Base-by-base conservation (phyloP, 352 stramenopile genomes). In the Pythium phragmitis region DNA sequence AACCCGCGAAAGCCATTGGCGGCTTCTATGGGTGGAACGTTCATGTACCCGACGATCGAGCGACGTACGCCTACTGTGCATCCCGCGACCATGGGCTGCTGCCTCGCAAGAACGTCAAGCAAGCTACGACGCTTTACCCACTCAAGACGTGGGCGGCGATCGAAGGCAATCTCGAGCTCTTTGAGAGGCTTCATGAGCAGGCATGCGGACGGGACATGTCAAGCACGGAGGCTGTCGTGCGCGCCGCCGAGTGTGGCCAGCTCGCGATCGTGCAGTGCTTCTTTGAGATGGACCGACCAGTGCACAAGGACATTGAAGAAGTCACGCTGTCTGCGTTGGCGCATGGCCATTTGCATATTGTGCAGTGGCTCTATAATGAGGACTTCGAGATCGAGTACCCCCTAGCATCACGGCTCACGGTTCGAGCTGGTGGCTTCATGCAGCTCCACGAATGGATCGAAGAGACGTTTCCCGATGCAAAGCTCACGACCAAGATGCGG, bases 261-360 rank as follows among this genome's bases (percentile, higher is more conserved):
- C 34, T 67, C 6, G 50, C 30, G 2, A 42, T 71, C 23, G 50
- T 71, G 5, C 58, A 67, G 48, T 71, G 48, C 37, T 50, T 58
- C 33, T 71, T 53, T 43, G 34, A 48, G 6, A 23, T 57, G 26
- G 45, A 43, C 11, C 16, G 57, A 7, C 36, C 52, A 28, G 50
- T 48, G 4, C 33, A 37, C 28, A 52, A 48, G 23, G 21, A 47
- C 21, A 50, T 48, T 17, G 41, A 52, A 23, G 45, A 41, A 7
- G 48, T 57, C 6, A 39, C 49, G 4, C 28, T 46, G 5, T 39
- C 17, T 1, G 65, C 65, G 4, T 45, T 61, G 5, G 17, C 26
- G 1, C 30, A 63, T 30, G 65, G 65, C 1, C 51, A 67, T 13
- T 33, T 71, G 6, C 49, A 63, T 8, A 55, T 71, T 3, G 57